Evolutionary conservation across 179 eudicot genomes (phyloP).

Genomic region (Beta corolliflora): DNA sequence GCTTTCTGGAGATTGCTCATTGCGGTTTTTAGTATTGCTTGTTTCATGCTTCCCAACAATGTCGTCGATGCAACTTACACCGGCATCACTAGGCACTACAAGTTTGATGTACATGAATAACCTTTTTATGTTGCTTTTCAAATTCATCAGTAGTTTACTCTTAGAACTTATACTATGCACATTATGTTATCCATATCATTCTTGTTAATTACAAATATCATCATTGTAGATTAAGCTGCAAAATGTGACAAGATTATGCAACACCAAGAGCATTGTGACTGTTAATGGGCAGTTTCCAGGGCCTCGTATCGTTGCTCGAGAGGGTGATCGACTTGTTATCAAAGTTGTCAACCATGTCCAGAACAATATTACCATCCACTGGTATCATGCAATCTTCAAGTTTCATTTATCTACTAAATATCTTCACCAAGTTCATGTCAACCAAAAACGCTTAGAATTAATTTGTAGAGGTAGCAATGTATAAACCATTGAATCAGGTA

Average conservation of each 20-base stretch:
- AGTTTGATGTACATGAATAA: slow-evolving; percentile 29
- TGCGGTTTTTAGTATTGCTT: slow-evolving; percentile 16
- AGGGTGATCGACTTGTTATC: slow-evolving; percentile 59
- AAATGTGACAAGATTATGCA: slow-evolving; percentile 54
- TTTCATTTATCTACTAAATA: too few species aligned
- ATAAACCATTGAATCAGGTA: too few species aligned
- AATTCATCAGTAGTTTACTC: background rate
- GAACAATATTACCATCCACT: slow-evolving; percentile 60
- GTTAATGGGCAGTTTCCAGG: slow-evolving; percentile 63
- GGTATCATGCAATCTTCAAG: slow-evolving; percentile 29
- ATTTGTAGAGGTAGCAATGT: too few species aligned
- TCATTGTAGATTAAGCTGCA: slow-evolving; percentile 56
- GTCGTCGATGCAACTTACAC: slow-evolving; percentile 20
- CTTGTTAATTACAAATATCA: too few species aligned
- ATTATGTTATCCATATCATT: too few species aligned
- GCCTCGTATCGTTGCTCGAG: slow-evolving; percentile 42
- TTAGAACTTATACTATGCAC: background rate
- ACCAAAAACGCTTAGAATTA: too few species aligned
- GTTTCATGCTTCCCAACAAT: slow-evolving; percentile 1
- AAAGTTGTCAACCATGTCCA: slow-evolving; percentile 53
- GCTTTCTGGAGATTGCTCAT: background rate
- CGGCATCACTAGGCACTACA: slow-evolving; percentile 40
- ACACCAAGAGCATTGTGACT: slow-evolving; percentile 46
- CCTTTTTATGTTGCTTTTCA: background rate
- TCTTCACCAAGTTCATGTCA: too few species aligned